Percentiles rank a stretch among this genome's conserved stretches.
Evolutionary conservation across 192 early-diverging fungal species (phyloP).

Genomic region (Backusella mclennaniae): DNA sequence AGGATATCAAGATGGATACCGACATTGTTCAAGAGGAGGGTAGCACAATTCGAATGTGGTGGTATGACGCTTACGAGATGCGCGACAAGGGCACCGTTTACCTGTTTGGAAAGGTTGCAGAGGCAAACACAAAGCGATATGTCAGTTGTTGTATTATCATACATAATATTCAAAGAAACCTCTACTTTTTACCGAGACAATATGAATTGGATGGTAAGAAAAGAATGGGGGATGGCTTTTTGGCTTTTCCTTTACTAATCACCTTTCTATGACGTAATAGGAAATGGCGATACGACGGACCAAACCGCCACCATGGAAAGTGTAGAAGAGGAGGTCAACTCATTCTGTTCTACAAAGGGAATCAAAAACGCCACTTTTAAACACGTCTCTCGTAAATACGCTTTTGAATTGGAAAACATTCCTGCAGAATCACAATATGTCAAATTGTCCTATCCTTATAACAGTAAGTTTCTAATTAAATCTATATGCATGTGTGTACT

Average conservation of each 20-base stretch:
- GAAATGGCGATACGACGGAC: slow-evolving; percentile 52
- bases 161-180: slow-evolving; percentile 76
- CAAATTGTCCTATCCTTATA: slow-evolving; percentile 81
- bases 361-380: slow-evolving; percentile 63
- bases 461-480: slow-evolving; percentile 32
- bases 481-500: background rate
- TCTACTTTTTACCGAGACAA: slow-evolving; percentile 88
- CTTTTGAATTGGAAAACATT: slow-evolving; percentile 83
- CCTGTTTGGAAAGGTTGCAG: slow-evolving; percentile 83
- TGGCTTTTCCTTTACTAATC: background rate
- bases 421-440: slow-evolving; percentile 82
- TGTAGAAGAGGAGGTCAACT: slow-evolving; percentile 78
- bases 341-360: slow-evolving; percentile 49
- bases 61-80: slow-evolving; percentile 90
- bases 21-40: slow-evolving; percentile 31
- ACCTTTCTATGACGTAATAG: slow-evolving; percentile 18
- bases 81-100: slow-evolving; percentile 69
- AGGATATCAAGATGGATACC: background rate
- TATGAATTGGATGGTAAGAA: slow-evolving; percentile 49
- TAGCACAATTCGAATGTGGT: slow-evolving; percentile 73
- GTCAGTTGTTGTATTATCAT: slow-evolving; percentile 85
- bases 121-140: slow-evolving; percentile 51
- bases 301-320: slow-evolving; percentile 56
- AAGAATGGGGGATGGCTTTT: background rate
- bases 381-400: slow-evolving; percentile 78